Evolutionary conservation across 768 basidiomycete species (phyloP).

Genomic region (Dentipellis sp.): DNA sequence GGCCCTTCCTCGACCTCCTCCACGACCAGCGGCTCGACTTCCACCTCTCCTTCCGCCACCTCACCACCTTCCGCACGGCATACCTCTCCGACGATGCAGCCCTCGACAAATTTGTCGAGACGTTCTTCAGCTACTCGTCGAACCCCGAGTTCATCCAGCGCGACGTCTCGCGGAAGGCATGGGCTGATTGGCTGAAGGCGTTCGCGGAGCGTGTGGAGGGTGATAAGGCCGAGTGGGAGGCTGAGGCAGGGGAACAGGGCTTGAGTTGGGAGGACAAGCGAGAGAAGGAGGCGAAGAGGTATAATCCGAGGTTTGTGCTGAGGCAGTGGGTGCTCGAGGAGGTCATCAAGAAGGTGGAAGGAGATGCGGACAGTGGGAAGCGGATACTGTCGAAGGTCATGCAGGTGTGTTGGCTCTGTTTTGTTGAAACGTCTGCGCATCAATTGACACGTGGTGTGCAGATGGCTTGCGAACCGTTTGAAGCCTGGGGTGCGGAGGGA

Average conservation of each 20-base stretch:
- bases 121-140: slow-evolving; percentile 38
- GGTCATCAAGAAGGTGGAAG: slow-evolving; percentile 69
- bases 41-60: slow-evolving; percentile 70
- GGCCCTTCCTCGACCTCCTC: slow-evolving; percentile 69
- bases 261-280: not conserved
- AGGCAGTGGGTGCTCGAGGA: slow-evolving; percentile 97
- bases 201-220: slow-evolving; percentile 51
- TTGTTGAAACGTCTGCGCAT: too few relatives aligned
- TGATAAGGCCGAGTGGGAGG: slow-evolving; percentile 43
- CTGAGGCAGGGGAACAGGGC: slow-evolving; percentile 33
- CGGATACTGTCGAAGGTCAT: slow-evolving; percentile 71
- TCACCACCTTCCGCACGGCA: slow-evolving; percentile 53
- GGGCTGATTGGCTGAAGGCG: slow-evolving; percentile 52
- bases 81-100: slow-evolving; percentile 13
- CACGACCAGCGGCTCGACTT: slow-evolving; percentile 76
- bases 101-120: slow-evolving; percentile 33
- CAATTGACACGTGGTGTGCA: slow-evolving; percentile 20
- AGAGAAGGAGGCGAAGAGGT: slow-evolving; percentile 34
- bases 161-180: slow-evolving; percentile 38
- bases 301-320: slow-evolving; percentile 88
- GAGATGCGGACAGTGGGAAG: slow-evolving; percentile 53
- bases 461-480: slow-evolving; percentile 86
- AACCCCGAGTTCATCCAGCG: slow-evolving; percentile 36
- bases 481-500: slow-evolving; percentile 78
- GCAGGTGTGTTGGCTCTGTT: slow-evolving; percentile 41